A percentile compares a stretch with the other conserved stretches of the same genome.
phyloP scores from a whole-genome alignment of 805 yeast genomes.

The Schwanniomyces vanrijiae region DNA sequence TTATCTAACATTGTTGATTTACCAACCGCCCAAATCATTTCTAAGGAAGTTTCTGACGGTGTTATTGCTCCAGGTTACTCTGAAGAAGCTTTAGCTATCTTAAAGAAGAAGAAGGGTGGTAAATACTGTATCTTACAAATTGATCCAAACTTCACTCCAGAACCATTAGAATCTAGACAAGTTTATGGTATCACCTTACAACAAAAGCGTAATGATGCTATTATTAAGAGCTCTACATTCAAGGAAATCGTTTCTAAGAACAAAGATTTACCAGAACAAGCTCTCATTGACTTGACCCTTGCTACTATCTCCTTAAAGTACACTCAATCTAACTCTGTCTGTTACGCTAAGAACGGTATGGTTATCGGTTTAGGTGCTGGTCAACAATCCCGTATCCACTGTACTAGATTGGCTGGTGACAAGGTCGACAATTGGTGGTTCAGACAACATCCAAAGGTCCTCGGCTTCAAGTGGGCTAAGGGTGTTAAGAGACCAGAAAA shows the following conservation, averaged over 20 bases:
- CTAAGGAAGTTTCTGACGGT: slow-evolving; percentile 98
- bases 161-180: slow-evolving; percentile 80
- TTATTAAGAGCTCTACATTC: slow-evolving; percentile 86
- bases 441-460: slow-evolving; percentile 95
- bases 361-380: slow-evolving; percentile 99
- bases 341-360: slow-evolving; percentile 99
- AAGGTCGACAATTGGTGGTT: slow-evolving; percentile 99
- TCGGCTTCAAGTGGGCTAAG: slow-evolving; percentile 94
- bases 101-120: slow-evolving; percentile 93
- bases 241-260: slow-evolving; percentile 87
- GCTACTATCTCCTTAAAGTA: slow-evolving; percentile 97
- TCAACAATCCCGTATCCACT: slow-evolving; percentile 98
- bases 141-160: slow-evolving; percentile 92
- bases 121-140: slow-evolving; percentile 95
- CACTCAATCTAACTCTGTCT: slow-evolving; percentile 98
- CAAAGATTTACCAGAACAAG: slow-evolving; percentile 88
- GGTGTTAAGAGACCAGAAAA: slow-evolving; percentile 98
- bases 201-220: slow-evolving; percentile 97
- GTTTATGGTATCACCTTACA: slow-evolving; percentile 94
- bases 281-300: slow-evolving; percentile 88
- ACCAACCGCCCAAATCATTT: slow-evolving; percentile 94
- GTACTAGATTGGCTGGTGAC: slow-evolving; percentile 98
- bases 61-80: slow-evolving; percentile 97
- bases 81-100: slow-evolving; percentile 86
- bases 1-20: slow-evolving; percentile 93